Conservation (phyloP, 2,329 filamentous ascomycete genomes). For the Pseudogymnoascus sp. region DNA sequence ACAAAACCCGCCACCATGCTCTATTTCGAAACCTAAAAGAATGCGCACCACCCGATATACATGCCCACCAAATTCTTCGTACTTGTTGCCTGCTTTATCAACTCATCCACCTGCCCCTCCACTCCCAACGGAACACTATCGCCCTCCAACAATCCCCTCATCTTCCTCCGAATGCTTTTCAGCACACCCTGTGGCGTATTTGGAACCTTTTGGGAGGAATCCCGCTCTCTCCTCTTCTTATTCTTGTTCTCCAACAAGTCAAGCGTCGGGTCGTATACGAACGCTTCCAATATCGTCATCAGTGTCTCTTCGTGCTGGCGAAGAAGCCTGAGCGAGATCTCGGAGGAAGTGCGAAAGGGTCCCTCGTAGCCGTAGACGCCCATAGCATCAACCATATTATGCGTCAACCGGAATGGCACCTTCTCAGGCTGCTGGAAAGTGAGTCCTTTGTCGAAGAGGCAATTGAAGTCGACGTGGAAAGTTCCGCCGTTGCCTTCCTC, state of each 20-base stretch:
- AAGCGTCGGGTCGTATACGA: constrained; percentile 91
- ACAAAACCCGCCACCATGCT: too few species aligned
- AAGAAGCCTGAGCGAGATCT: constrained; percentile 76
- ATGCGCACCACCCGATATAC: constrained; percentile 93
- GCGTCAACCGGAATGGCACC: constrained; percentile 92
- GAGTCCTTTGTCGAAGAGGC: constrained; percentile 94
- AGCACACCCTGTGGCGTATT: constrained; percentile 72
- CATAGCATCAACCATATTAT: constrained; percentile 98
- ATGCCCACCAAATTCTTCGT: constrained; percentile 74
- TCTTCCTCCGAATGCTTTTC: constrained; percentile 79
- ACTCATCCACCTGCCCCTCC: constrained; percentile 92
- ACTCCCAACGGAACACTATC: constrained; percentile 91
- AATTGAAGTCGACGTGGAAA: constrained; percentile 99
- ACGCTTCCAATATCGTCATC: constrained; percentile 95
- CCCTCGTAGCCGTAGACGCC: constrained; percentile 90
- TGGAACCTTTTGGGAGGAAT: constrained; percentile 38
- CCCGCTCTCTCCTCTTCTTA: constrained; percentile 30
- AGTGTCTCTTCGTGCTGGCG: constrained; percentile 90
- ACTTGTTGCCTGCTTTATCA: constrained; percentile 81
- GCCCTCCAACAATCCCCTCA: constrained; percentile 71
- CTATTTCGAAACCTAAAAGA: constrained; percentile 38
- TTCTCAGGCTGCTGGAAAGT: constrained; percentile 92
- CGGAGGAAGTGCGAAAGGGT: constrained; percentile 82
- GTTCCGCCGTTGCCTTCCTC: constrained; percentile 90
- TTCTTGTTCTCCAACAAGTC: constrained; percentile 71